Base-by-base conservation (phyloP, 179 eudicot genomes). In the Nepenthes alata region DNA sequence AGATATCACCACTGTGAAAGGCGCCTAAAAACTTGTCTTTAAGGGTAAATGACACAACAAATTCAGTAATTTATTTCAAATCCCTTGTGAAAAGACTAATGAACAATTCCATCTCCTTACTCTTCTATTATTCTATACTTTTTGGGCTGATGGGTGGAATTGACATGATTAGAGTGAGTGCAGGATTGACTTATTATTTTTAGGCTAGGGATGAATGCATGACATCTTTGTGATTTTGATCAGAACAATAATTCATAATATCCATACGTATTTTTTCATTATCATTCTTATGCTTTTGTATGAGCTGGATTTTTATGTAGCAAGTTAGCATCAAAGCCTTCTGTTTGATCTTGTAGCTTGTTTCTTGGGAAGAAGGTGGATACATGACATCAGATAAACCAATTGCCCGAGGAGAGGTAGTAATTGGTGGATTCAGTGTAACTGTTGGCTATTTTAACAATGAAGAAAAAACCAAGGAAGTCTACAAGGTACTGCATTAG, bases 351-450 rank as follows among this genome's bases (percentile, higher is more conserved):
- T 60, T 78, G 79, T 85, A 91, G 98, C 95, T 91, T 75, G 91
- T 91, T 65, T 79, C 91, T 55, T 91, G 98, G 98, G 89, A 88
- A 65, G 91, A 86, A 76, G 98, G 98, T 69, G 96, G 96, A 45
- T 91, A 91, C 70, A 74, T 53, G 52, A 75, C 63, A 70, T 65
- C 81, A 2, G 98, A 91, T 79, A 84, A 83, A 73, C 98, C 98
- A n/a, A 78, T 91, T 93, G 86, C 98, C 25, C 82, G 96, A 60
- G 98, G 98, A 69, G 98, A 91, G 77, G 78, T 91, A 45, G 88
- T 89, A 55, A 72, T 91, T 68, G 98, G 98, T 68, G 98, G 98
- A 35, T 67, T 53, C 67, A 82, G 89, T 61, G 83, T 91, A 56
- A 91, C 91, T 36, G 72, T 78, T 75, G 98, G 98, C 60, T 91